Percentiles rank a stretch among this genome's conserved stretches.
These are phyloP conservation scores for Acephala macrosclerotiorum DNA, from an alignment of 2,329 filamentous ascomycete species.

Conservation along the genomic window DNA sequence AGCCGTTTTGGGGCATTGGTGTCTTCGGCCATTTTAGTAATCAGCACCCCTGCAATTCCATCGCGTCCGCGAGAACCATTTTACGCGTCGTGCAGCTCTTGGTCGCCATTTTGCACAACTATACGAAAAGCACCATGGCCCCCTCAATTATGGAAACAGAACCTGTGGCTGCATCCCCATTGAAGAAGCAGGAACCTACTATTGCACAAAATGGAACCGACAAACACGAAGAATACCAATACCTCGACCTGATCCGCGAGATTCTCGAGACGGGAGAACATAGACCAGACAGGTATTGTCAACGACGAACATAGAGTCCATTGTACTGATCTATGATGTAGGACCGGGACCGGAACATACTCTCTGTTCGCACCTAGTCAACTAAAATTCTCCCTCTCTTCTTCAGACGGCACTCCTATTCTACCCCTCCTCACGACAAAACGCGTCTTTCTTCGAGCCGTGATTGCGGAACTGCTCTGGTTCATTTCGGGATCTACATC, in stretches of 20 bases:
- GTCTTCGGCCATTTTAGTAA: no score
- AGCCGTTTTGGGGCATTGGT: neutral
- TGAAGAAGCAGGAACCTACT: constrained; percentile 12
- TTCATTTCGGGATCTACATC: constrained; percentile 89
- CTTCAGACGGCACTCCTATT: constrained; percentile 63
- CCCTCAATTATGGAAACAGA: constrained; percentile 34
- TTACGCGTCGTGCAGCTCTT: constrained; percentile 14
- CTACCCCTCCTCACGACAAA: constrained; percentile 97
- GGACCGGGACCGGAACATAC: constrained; percentile 91
- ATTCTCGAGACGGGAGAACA: constrained; percentile 87
- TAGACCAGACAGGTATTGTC: constrained; percentile 79
- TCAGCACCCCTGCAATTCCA: neutral
- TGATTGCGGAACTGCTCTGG: constrained; percentile 94
- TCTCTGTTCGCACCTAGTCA: constrained; percentile 88
- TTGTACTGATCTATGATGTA: constrained; percentile 44
- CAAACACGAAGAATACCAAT: constrained; percentile 88
- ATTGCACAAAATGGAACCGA: neutral
- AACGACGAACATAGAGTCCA: constrained; percentile 1
- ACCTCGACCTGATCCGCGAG: constrained; percentile 85
- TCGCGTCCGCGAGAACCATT: constrained; percentile 17
- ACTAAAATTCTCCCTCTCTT: constrained; percentile 84
- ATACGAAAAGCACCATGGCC: constrained; percentile 24
- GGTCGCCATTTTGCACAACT: constrained; percentile 2
- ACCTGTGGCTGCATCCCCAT: constrained; percentile 5
- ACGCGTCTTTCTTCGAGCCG: constrained; percentile 89